Percentiles rank a stretch among this genome's conserved stretches.
phyloP scores from a whole-genome alignment of 139 green algal species.

The Nannochloris sp. region DNA sequence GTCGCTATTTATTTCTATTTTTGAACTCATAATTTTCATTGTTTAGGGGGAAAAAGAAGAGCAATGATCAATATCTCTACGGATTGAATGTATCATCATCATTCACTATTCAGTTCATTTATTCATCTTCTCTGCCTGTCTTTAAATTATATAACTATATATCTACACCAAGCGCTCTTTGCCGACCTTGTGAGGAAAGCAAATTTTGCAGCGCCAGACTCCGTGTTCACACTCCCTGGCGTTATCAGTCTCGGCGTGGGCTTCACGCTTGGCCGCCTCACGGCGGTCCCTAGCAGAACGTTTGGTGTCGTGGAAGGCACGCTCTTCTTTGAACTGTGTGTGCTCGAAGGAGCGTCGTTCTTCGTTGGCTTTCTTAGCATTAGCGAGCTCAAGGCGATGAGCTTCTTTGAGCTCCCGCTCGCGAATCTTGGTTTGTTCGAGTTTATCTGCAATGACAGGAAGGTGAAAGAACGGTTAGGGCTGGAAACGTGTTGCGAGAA shows the following conservation, averaged over 20 bases:
- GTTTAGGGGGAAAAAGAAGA: too few species aligned
- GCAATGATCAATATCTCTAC: too few species aligned
- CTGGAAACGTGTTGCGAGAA: too few species aligned
- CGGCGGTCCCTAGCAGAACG: conserved; percentile 21
- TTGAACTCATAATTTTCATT: too few species aligned
- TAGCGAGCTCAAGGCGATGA: conserved; percentile 2
- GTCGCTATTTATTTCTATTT: too few species aligned
- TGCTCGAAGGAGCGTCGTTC: conserved; percentile 4
- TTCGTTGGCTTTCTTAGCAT: neutral
- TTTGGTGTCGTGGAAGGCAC: conserved; percentile 31
- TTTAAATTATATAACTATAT: too few species aligned
- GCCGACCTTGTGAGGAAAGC: conserved; percentile 24
- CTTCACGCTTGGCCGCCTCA: conserved; percentile 16
- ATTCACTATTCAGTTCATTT: too few species aligned
- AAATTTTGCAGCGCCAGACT: conserved; percentile 33
- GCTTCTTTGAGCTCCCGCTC: conserved; percentile 38
- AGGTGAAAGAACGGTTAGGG: too few species aligned
- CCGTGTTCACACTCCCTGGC: conserved; percentile 36
- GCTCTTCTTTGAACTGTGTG: conserved; percentile 23
- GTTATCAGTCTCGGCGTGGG: conserved; percentile 17
- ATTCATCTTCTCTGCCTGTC: too few species aligned
- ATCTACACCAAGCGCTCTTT: too few species aligned
- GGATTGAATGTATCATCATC: too few species aligned
- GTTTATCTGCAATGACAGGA: conserved; percentile 29
- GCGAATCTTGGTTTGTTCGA: conserved; percentile 28